Percentiles rank a stretch among this genome's conserved stretches.
Conservation (phyloP, 2,329 filamentous ascomycete genomes). For the Verticillium isaacii region DNA sequence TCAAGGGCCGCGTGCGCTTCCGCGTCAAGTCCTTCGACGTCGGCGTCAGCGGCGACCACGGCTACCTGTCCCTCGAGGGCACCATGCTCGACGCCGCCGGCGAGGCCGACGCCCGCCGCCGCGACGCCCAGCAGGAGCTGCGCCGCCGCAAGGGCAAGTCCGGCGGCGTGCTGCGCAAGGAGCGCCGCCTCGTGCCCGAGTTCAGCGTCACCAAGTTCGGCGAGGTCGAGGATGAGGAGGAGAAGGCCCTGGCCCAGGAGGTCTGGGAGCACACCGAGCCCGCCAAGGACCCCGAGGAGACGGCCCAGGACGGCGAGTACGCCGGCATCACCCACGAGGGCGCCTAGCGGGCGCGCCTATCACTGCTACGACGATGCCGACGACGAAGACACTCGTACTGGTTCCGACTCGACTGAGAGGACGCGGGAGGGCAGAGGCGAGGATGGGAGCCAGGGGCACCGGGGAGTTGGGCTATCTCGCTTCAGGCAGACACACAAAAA, state of each 20-base stretch:
- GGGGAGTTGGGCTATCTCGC: not conserved
- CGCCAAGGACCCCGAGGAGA: conserved; percentile 3
- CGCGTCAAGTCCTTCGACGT: conserved; percentile 82
- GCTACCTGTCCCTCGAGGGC: conserved; percentile 81
- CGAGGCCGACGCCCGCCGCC: conserved; percentile 50
- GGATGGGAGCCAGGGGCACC: not conserved
- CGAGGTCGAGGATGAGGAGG: conserved; percentile 40
- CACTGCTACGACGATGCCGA: too few relatives aligned
- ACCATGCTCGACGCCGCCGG: conserved; percentile 71
- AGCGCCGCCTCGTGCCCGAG: conserved; percentile 39
- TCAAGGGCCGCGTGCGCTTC: conserved; percentile 70
- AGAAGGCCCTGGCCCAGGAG: conserved; percentile 16
- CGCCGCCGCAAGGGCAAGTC: conserved; percentile 21
- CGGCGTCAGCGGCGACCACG: conserved; percentile 67
- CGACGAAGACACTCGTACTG: not conserved
- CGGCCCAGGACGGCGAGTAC: not conserved
- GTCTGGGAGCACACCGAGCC: conserved; percentile 13
- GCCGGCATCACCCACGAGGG: conserved; percentile 1
- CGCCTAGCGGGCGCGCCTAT: not conserved
- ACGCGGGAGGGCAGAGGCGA: not conserved
- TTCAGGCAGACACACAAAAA: not conserved
- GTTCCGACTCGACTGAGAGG: not conserved
- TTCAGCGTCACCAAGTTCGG: conserved; percentile 54
- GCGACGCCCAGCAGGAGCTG: conserved; percentile 45
- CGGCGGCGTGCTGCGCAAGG: conserved; percentile 13